Evolutionary conservation across 2,329 filamentous ascomycete genomes (phyloP).

Genomic region (Geosmithia morbida): DNA sequence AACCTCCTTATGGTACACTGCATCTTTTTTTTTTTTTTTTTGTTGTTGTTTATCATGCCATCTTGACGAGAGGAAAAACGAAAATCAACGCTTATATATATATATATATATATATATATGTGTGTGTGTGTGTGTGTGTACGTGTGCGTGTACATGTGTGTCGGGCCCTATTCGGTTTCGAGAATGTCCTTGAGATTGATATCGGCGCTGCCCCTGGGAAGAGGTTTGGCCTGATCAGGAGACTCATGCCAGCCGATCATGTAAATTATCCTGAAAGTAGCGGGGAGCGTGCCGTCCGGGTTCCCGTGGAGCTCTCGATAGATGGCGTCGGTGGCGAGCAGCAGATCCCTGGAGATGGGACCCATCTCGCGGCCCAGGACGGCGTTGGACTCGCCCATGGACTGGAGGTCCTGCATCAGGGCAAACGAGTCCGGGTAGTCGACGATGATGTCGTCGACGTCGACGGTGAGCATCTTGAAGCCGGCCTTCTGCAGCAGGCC

Average conservation of each 20-base stretch:
- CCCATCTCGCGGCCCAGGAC: slow-evolving; percentile 75
- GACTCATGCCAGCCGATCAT: slow-evolving; percentile 98
- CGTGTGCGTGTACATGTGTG: no score
- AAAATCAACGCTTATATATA: no score
- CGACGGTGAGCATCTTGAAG: slow-evolving; percentile 92
- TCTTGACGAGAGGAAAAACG: no score
- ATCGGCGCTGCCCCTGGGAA: slow-evolving; percentile 72
- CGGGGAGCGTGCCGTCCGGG: slow-evolving; percentile 61
- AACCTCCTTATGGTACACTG: no score
- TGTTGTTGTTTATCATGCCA: no score
- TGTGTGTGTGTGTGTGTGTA: no score
- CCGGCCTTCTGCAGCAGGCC: slow-evolving; percentile 74
- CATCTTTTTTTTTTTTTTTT: no score
- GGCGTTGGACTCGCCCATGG: slow-evolving; percentile 92
- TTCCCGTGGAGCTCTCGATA: slow-evolving; percentile 82
- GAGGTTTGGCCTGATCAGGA: slow-evolving; percentile 60
- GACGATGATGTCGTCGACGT: slow-evolving; percentile 93
- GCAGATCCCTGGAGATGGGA: slow-evolving; percentile 62
- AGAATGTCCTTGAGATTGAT: slow-evolving; percentile 77
- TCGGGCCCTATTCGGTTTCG: slow-evolving; percentile 2
- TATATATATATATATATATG: no score
- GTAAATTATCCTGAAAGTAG: slow-evolving; percentile 89
- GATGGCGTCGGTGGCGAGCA: slow-evolving; percentile 78
- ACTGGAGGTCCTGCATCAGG: slow-evolving; percentile 85
- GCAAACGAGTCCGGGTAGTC: slow-evolving; percentile 85